Base-by-base conservation (phyloP, 371 early-diverging fungal species). In the Mortierella sp. region DNA sequence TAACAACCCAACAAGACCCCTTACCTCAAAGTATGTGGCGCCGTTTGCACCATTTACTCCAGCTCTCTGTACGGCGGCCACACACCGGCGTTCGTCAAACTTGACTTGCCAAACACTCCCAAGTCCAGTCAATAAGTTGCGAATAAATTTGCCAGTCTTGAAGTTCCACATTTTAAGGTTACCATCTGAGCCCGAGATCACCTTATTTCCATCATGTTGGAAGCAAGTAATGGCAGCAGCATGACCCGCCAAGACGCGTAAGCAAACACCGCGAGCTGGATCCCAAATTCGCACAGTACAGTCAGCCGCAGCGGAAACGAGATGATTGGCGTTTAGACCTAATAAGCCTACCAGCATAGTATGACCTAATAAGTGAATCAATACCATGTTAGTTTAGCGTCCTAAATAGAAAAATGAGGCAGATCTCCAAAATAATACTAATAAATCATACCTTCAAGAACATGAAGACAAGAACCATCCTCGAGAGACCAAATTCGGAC, bases 231-330 rank as follows among this genome's bases (percentile, higher is more conserved):
- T 97, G 23, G 98, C 96, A 2, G 91, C 93, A 17, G 86, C 61
- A 75, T 96, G 95, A 1, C 89, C 91, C 10, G 86, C 86, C 29
- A 96, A 85, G 13, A 90, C 87, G 34, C 89, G 89, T 34, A 86
- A 70, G 72, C 93, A 93, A 26, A 88, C 86, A 10, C 94, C 93
- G 19, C 90, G 88, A 23, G 83, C 84, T 10, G 95, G 91, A 34
- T 90, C 89, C 99, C 99, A 99, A 23, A 99, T 91, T 3, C 97
- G 90, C n/a, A 98, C 89, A 9, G 95, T 93, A 15, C 94, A 86
- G 75, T 99, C 99, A 5, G 99, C 99, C n/a, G 97, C 94, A 7
- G 97, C 98, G 51, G 94, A 97, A 1, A 98, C 95, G 19, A 98
- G 85, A 75, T 93, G 90, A 40, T 91, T 85, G 22, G 92, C 90